phyloP scores from a whole-genome alignment of 129 eudicot genomes.

The Arctium lappa region DNA sequence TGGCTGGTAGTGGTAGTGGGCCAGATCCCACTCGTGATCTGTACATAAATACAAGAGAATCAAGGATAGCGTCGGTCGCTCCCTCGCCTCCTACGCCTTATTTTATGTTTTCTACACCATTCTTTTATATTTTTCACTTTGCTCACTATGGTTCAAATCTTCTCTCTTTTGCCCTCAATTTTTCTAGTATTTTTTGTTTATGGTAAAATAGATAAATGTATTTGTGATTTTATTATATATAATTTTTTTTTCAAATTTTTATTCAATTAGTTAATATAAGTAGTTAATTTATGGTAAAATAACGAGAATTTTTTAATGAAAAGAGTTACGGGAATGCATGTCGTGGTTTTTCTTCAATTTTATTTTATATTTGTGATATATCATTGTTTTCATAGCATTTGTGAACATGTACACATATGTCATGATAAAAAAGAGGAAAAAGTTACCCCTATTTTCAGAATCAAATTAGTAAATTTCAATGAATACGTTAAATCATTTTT shows the following conservation, averaged over 20 bases:
- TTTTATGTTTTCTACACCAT: background rate
- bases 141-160: background rate
- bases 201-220: background rate
- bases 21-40: constrained; percentile 22
- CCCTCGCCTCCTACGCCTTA: constrained; percentile 13
- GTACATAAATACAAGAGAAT: constrained; percentile 30
- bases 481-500: too few relatives aligned
- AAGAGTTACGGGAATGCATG: background rate
- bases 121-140: constrained; percentile 6
- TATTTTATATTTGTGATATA: background rate
- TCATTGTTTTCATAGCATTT: background rate
- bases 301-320: background rate
- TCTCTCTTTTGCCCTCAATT: background rate
- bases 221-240: background rate
- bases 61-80: constrained; percentile 73
- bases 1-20: constrained; percentile 7
- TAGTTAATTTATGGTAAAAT: background rate
- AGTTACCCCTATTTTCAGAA: background rate
- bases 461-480: background rate
- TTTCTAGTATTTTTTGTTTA: background rate
- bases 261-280: background rate
- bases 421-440: background rate
- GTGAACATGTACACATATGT: background rate
- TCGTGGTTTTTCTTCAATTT: background rate
- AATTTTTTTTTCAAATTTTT: too few relatives aligned